phyloP scores from a whole-genome alignment of 2,329 filamentous ascomycete species.

The Coleophoma cylindrospora region DNA sequence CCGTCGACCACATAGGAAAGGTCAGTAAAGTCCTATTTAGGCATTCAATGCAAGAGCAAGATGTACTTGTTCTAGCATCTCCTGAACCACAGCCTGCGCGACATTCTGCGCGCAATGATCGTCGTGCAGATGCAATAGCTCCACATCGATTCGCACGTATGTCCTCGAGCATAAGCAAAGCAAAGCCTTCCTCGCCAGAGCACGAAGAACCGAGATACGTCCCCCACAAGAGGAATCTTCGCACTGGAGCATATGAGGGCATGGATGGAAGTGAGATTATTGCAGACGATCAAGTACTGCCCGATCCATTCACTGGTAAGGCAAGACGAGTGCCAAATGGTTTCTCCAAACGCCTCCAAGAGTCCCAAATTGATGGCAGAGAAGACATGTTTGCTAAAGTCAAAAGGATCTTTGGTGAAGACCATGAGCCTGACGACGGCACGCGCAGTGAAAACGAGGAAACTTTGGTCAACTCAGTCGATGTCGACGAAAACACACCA shows the following conservation, averaged over 20 bases:
- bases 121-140: slow-evolving; percentile 2
- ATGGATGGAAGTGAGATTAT: slow-evolving; percentile 16
- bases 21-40: slow-evolving; percentile 6
- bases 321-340: slow-evolving; percentile 5
- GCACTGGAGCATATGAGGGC: slow-evolving; percentile 15
- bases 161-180: slow-evolving; percentile 16
- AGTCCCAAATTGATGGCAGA: no score
- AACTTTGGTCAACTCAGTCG: slow-evolving; percentile 12
- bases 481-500: not conserved
- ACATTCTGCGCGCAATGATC: not conserved
- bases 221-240: slow-evolving; percentile 17
- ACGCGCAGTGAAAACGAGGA: slow-evolving; percentile 8
- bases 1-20: slow-evolving; percentile 11
- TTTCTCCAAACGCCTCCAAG: slow-evolving; percentile 16
- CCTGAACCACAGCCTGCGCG: not conserved
- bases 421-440: not conserved
- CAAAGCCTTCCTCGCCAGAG: slow-evolving; percentile 16
- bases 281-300: slow-evolving; percentile 8
- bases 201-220: slow-evolving; percentile 17
- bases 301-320: slow-evolving; percentile 21
- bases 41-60: not conserved
- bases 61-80: not conserved
- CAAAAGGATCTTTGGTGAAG: not conserved
- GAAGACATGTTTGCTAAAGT: not conserved
- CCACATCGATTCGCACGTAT: slow-evolving; percentile 14